Conservation (phyloP, 495 filamentous ascomycete species). For the Pseudotulostoma volvatum region DNA sequence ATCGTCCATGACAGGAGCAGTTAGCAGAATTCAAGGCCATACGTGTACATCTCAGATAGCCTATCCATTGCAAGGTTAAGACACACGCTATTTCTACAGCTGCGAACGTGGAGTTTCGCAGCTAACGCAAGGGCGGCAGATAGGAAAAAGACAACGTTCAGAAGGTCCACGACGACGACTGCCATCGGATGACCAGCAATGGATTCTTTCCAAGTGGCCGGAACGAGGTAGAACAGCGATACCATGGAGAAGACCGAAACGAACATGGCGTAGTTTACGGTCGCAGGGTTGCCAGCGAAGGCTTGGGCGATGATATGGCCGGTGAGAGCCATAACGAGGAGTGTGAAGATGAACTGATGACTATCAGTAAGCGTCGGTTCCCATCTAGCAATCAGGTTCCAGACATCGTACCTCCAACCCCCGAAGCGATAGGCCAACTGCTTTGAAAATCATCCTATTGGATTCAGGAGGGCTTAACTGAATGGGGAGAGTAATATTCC, state of each 20-base stretch:
- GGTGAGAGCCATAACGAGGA: constrained; percentile 48
- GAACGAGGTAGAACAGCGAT: constrained; percentile 44
- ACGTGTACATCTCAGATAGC: too few relatives aligned
- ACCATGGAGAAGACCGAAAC: constrained; percentile 47
- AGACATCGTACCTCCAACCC: not conserved
- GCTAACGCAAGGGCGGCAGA: constrained; percentile 48
- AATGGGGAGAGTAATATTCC: too few relatives aligned
- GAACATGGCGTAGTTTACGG: constrained; percentile 51
- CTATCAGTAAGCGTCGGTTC: not conserved
- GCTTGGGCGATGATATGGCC: constrained; percentile 51
- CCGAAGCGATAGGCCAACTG: constrained; percentile 17
- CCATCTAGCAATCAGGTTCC: too few relatives aligned
- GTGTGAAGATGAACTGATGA: constrained; percentile 44
- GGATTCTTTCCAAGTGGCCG: constrained; percentile 31
- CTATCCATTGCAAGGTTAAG: too few relatives aligned
- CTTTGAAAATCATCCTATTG: constrained; percentile 24
- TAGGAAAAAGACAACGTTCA: constrained; percentile 52
- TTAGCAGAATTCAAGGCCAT: too few relatives aligned
- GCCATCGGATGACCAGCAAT: constrained; percentile 38
- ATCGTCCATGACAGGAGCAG: too few relatives aligned
- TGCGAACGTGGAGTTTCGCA: constrained; percentile 39
- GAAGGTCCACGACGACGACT: constrained; percentile 36
- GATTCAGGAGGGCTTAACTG: too few relatives aligned
- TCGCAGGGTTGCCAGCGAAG: constrained; percentile 34
- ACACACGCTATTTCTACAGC: constrained; percentile 46